Percentiles rank a stretch among this genome's conserved stretches.
phyloP scores from a whole-genome alignment of 2,329 filamentous ascomycete genomes.

The Aspergillus brasiliensis region DNA sequence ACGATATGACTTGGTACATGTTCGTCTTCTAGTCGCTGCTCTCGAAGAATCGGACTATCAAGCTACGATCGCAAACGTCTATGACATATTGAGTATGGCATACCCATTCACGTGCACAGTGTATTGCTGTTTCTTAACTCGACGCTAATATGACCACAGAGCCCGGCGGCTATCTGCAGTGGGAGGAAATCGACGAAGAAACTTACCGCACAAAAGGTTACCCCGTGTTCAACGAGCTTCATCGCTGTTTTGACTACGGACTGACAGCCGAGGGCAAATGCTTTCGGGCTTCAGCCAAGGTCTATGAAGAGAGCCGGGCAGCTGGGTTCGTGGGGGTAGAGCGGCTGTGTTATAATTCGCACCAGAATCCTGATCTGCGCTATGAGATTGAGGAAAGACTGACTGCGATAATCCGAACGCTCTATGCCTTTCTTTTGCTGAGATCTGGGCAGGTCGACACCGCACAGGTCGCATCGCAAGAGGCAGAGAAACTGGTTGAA shows the following conservation, averaged over 20 bases:
- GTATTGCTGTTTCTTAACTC: too few species aligned
- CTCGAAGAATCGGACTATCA: conserved; percentile 19
- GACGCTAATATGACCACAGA: not conserved
- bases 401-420: conserved; percentile 10
- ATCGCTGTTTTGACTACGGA: not conserved
- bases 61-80: conserved; percentile 12
- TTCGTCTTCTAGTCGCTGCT: conserved; percentile 26
- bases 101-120: not conserved
- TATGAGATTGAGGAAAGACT: conserved; percentile 13
- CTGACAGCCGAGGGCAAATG: not conserved
- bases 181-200: not conserved
- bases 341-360: conserved; percentile 1
- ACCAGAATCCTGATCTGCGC: not conserved
- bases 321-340: not conserved
- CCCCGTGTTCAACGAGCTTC: not conserved
- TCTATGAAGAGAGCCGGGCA: conserved; percentile 2
- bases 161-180: not conserved
- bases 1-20: conserved; percentile 31
- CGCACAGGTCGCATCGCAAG: conserved; percentile 2
- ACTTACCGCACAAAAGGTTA: not conserved
- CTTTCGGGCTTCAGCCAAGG: conserved; percentile 15
- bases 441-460: conserved; percentile 12
- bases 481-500: conserved; percentile 9
- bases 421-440: conserved; percentile 15
- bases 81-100: conserved; percentile 7